Evolutionary conservation across 768 basidiomycete genomes (phyloP), one percentile per base, ranked within the genome.

Genomic region (Daedaleopsis nitida): DNA sequence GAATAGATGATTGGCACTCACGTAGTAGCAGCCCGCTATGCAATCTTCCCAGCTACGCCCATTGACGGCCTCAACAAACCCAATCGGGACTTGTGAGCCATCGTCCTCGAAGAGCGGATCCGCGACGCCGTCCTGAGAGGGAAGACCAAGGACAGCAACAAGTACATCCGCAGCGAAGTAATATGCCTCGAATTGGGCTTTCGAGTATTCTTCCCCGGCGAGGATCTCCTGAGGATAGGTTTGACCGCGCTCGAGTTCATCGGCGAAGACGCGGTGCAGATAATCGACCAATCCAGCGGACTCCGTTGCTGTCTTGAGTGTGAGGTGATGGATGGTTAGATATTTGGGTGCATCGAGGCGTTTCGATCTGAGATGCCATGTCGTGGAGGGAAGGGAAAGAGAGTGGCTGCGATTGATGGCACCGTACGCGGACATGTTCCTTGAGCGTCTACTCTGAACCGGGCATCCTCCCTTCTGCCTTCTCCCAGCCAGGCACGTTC

Each of bases 151-250:
- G 68, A 95, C 78, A 0, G 85, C 92, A 55, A 95, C 72, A 66
- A 95, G 81, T 2, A 90, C 87, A 66, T 91, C 91, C 21, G 82
- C 88, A 0, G 85, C 82, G 66, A 92, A 91, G 74, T 89, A 95
- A 73, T 93, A 94, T 12, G 79, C 77, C 59, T 81, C 82, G 74
- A 94, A 97, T 3, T 79, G 75, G 35, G 81, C 74, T 23, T 79
- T 77, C 7, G 75, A 72, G 58, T 80, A 72, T 17, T 69, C 65
- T 10, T 70, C 73, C 39, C 77, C 75, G 55, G 80, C 77, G 17
- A 81, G 75, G 43, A 80, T 81, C 73, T 94, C 91, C 74, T 96
- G 94, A 0, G 94, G 94, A 73, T 96, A 96, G 9, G 94, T 93
- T 63, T 77, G 68, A 1, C 95, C 95, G 49, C 83, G 83, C 58